Evolutionary conservation across 345 rosid genomes (phyloP), one percentile per base, ranked within the genome.

Genomic region (Trapa incisa): DNA sequence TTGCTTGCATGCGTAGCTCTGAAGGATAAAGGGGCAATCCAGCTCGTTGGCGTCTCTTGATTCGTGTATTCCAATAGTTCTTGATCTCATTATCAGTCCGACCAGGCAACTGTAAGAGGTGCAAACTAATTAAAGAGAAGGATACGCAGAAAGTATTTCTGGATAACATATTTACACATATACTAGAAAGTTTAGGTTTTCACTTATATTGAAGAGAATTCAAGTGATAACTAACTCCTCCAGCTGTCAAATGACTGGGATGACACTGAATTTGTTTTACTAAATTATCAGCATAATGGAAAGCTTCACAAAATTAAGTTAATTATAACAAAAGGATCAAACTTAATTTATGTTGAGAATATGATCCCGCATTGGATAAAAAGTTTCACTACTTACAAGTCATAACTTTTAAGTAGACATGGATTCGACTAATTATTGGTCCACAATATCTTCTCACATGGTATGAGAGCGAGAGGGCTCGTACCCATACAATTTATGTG

Each of bases 41-140:
- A 74, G 96, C 99, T 65, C 96, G 86, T 65, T 85, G 95, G 29
- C 93, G 92, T 70, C 99, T 83, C 80, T 94, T 94, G 71, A 91
- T 86, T 67, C 96, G 80, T 22, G 99, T 94, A 81, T 94, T 94
- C 99, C 99, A 94, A 71, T 94, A 94, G 81, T 94, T 94, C 77
- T 94, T 94, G 79, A 94, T 91, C 86, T 94, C 99, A 75, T 94
- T 94, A 84, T 94, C 99, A 60, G 99, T 94, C 65, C 97, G 97
- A 42, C 97, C 99, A 64, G 96, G 99, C 76, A 94, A 74, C 99
- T 94, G 83, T 33, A 33, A 77, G 47, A 38, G 47, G 71, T 48
- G 70, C 65, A 68, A 54, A 58, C 32, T 65, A 53, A 67, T 65
- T 29, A 17, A 54, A 57, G 32, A 63, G 22, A 36, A 42, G 45